Conservation (phyloP, 169 alveolate species). For the Plasmodium vivax region DNA sequence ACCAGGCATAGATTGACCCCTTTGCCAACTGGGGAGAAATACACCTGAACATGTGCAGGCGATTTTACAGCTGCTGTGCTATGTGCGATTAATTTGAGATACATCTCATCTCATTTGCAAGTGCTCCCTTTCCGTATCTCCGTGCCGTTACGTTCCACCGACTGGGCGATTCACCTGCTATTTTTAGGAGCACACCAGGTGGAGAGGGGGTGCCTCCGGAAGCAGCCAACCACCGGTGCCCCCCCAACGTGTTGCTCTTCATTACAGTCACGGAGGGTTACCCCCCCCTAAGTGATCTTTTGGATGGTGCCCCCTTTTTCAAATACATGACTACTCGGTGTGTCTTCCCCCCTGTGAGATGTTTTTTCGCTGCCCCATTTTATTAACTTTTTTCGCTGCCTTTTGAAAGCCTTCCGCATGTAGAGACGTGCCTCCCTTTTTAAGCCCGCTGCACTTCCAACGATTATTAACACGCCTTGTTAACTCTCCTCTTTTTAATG, state of each 20-base stretch:
- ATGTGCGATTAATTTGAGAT: not conserved
- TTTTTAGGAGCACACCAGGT: not conserved
- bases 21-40: not conserved
- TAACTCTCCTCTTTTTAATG: not conserved
- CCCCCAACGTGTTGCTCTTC: not conserved
- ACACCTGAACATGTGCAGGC: not conserved
- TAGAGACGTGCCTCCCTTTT: not conserved
- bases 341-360: not conserved
- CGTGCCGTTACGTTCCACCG: not conserved
- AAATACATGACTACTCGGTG: not conserved
- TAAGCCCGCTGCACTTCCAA: not conserved
- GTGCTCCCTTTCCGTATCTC: not conserved
- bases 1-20: not conserved
- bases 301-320: not conserved
- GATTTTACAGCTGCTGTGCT: not conserved
- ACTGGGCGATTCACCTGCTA: not conserved
- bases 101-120: not conserved
- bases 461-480: not conserved
- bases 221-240: not conserved
- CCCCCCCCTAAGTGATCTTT: not conserved
- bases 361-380: not conserved
- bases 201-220: not conserved
- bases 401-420: not conserved
- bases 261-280: not conserved
- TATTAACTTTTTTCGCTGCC: not conserved